Conservation (phyloP, 139 green algal genomes). For the Astrephomene gubernaculifera region DNA sequence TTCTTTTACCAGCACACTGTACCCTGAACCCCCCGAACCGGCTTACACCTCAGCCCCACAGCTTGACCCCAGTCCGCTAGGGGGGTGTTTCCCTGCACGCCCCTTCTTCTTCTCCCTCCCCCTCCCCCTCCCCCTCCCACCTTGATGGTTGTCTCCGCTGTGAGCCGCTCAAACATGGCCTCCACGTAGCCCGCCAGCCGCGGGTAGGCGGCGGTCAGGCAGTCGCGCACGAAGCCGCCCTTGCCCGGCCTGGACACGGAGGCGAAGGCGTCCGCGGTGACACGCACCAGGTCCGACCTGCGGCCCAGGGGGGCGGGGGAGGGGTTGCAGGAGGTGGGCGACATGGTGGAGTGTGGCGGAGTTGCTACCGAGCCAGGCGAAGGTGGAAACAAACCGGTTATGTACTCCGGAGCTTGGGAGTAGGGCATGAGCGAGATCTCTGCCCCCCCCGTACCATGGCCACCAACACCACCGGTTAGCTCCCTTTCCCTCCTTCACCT, state of each 20-base stretch:
- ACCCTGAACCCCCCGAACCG: too few relatives aligned
- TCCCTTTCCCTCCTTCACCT: too few relatives aligned
- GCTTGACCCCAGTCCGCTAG: too few relatives aligned
- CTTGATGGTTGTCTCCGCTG: constrained; percentile 78
- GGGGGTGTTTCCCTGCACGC: neutral
- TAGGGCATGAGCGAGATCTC: too few relatives aligned
- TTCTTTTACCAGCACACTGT: too few relatives aligned
- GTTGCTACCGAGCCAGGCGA: too few relatives aligned
- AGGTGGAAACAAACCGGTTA: too few relatives aligned
- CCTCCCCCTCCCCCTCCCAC: constrained; percentile 9
- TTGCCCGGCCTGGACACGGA: constrained; percentile 63
- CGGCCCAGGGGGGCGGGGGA: too few relatives aligned
- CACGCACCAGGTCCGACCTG: constrained; percentile 58
- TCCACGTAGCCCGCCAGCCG: constrained; percentile 85
- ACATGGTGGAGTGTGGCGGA: neutral
- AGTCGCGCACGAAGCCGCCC: constrained; percentile 76
- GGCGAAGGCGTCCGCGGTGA: constrained; percentile 65
- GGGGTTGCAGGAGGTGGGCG: neutral
- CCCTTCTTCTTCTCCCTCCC: neutral
- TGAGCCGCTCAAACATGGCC: constrained; percentile 66
- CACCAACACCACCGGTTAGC: too few relatives aligned
- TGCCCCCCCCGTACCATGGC: too few relatives aligned
- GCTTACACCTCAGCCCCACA: too few relatives aligned
- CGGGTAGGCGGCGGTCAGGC: constrained; percentile 81
- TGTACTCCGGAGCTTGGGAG: too few relatives aligned